Percentiles rank a stretch among this genome's conserved stretches.
These are phyloP conservation scores for Spatholobus suberectus DNA, from an alignment of 306 rosid genomes.

Conservation along the genomic window DNA sequence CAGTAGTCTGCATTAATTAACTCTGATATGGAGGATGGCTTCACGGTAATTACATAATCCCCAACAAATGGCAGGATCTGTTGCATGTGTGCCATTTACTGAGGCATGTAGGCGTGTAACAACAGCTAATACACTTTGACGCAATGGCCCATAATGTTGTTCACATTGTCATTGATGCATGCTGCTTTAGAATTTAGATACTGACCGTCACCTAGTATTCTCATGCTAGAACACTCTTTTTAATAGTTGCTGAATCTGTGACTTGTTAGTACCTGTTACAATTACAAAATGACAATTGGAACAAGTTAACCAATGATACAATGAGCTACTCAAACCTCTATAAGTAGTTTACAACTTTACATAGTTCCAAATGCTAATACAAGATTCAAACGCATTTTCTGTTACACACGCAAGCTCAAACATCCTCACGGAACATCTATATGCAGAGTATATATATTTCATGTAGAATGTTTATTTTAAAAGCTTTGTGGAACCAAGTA, in stretches of 20 bases:
- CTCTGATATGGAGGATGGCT: not conserved
- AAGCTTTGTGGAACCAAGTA: conserved; percentile 4
- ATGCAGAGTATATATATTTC: conserved; percentile 8
- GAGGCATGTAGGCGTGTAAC: conserved; percentile 1
- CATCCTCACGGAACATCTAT: not conserved
- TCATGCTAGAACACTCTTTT: conserved; percentile 48
- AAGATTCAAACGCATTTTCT: not conserved
- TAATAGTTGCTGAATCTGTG: conserved; percentile 46
- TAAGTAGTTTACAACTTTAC: conserved; percentile 29
- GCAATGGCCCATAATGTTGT: not conserved
- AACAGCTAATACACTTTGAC: not conserved
- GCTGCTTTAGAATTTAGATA: conserved; percentile 2
- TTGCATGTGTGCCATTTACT: conserved; percentile 14
- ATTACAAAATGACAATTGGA: conserved; percentile 31
- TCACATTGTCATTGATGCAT: conserved; percentile 10
- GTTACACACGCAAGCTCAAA: not conserved
- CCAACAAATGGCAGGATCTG: not conserved
- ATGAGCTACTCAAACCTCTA: conserved; percentile 9
- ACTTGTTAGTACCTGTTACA: conserved; percentile 43
- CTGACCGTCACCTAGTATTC: conserved; percentile 8
- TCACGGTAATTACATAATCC: not conserved
- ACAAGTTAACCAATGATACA: conserved; percentile 4
- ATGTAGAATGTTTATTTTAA: conserved; percentile 2
- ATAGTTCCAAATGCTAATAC: conserved; percentile 27
- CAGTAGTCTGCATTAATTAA: conserved; percentile 1